Conservation (phyloP, 306 rosid species). For the Rosa persica region DNA sequence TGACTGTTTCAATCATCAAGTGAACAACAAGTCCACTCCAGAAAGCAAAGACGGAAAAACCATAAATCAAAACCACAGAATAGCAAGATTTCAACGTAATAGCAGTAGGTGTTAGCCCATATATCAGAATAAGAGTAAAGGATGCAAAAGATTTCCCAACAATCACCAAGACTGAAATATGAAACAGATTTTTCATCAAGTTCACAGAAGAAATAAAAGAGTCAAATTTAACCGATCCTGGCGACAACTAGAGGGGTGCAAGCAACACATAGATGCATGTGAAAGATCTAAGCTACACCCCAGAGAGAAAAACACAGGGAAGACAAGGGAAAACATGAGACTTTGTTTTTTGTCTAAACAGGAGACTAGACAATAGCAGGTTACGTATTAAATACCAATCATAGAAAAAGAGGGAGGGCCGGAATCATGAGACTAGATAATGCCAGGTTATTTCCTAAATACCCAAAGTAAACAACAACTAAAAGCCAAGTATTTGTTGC, state of each 20-base stretch:
- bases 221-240: background rate
- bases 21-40: background rate
- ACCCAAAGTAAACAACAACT: background rate
- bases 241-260: background rate
- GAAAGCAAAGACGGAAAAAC: background rate
- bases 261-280: background rate
- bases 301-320: background rate
- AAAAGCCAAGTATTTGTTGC: background rate
- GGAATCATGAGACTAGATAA: background rate
- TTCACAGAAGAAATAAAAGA: too few species aligned
- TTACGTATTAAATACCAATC: background rate
- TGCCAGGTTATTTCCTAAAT: background rate
- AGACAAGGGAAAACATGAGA: background rate
- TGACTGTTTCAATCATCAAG: background rate
- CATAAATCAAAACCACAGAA: background rate
- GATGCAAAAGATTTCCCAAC: background rate
- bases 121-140: background rate
- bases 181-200: background rate
- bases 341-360: background rate
- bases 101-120: background rate
- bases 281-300: background rate
- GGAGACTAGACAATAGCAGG: background rate
- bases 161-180: background rate
- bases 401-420: background rate
- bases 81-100: background rate